Percentiles rank a stretch among this genome's conserved stretches.
Evolutionary conservation across 2,329 filamentous ascomycete genomes (phyloP).

Genomic region (Neopestalotiopsis clavispora): DNA sequence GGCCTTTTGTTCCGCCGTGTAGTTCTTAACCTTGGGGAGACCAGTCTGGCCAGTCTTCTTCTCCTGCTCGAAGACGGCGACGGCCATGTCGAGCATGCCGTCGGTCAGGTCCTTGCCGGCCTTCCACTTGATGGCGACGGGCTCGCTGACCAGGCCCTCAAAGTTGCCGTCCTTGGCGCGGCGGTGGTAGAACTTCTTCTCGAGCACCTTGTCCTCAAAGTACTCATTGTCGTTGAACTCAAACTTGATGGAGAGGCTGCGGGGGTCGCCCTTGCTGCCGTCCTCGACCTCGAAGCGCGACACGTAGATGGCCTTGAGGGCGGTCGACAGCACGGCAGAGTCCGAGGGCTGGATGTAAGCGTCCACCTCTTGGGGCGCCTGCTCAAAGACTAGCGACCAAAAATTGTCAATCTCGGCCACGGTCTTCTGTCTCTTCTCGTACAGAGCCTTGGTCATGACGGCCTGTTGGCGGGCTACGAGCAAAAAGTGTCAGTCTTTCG

Average conservation of each 20-base stretch:
- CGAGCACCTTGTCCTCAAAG: slow-evolving; percentile 77
- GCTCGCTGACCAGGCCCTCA: slow-evolving; percentile 83
- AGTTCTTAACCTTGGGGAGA: slow-evolving; percentile 36
- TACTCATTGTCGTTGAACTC: slow-evolving; percentile 82
- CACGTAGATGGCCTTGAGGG: slow-evolving; percentile 72
- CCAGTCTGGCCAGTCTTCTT: slow-evolving; percentile 41
- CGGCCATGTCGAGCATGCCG: slow-evolving; percentile 77
- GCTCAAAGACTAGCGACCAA: slow-evolving; percentile 93
- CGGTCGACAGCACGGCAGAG: slow-evolving; percentile 71
- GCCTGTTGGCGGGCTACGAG: slow-evolving; percentile 73
- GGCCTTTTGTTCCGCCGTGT: slow-evolving; percentile 52
- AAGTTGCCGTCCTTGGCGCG: slow-evolving; percentile 66
- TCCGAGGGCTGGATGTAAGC: slow-evolving; percentile 86
- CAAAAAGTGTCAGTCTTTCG: slow-evolving; percentile 18
- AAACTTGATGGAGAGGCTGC: slow-evolving; percentile 78
- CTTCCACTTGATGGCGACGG: slow-evolving; percentile 89
- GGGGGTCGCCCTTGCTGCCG: slow-evolving; percentile 72
- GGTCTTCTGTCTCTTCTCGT: slow-evolving; percentile 74
- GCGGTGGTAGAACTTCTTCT: slow-evolving; percentile 93
- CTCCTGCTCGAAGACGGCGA: slow-evolving; percentile 70
- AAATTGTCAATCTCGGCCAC: slow-evolving; percentile 81
- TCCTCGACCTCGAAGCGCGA: slow-evolving; percentile 78
- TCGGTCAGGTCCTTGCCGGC: slow-evolving; percentile 81
- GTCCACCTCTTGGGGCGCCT: slow-evolving; percentile 84
- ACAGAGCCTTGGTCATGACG: slow-evolving; percentile 71